phyloP scores from a whole-genome alignment of 2,329 filamentous ascomycete genomes.

The Pezicula carpinea region DNA sequence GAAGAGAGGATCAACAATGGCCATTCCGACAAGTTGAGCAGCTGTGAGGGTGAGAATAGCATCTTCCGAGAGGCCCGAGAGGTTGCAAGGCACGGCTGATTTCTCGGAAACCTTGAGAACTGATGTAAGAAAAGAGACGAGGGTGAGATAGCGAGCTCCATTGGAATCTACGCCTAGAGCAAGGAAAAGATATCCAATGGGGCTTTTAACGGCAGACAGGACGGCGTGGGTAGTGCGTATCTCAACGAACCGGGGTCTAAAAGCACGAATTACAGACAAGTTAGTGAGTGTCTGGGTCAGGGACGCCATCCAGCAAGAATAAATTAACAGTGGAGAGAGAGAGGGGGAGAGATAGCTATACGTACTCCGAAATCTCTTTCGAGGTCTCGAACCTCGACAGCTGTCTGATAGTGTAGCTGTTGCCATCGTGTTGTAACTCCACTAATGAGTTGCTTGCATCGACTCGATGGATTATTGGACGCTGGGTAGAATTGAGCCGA shows the following conservation, averaged over 20 bases:
- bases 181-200: conserved; percentile 3
- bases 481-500: conserved; percentile 8
- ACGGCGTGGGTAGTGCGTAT: no score
- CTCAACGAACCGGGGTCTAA: no score
- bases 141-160: not conserved
- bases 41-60: not conserved
- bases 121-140: not conserved
- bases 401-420: not conserved
- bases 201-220: not conserved
- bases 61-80: not conserved
- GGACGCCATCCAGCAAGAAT: no score
- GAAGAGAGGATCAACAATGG: not conserved
- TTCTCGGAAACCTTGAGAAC: not conserved
- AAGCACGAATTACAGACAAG: no score
- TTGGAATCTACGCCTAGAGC: not conserved
- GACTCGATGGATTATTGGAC: conserved; percentile 1
- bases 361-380: no score
- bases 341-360: no score
- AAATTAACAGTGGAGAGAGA: no score
- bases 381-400: not conserved
- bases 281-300: no score
- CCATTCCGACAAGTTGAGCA: not conserved
- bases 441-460: not conserved
- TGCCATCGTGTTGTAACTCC: not conserved
- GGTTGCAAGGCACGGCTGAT: not conserved